A percentile compares a stretch with the other conserved stretches of the same genome.
Conservation (phyloP, 2,329 filamentous ascomycete genomes). For the Paecilomyces niveus region DNA sequence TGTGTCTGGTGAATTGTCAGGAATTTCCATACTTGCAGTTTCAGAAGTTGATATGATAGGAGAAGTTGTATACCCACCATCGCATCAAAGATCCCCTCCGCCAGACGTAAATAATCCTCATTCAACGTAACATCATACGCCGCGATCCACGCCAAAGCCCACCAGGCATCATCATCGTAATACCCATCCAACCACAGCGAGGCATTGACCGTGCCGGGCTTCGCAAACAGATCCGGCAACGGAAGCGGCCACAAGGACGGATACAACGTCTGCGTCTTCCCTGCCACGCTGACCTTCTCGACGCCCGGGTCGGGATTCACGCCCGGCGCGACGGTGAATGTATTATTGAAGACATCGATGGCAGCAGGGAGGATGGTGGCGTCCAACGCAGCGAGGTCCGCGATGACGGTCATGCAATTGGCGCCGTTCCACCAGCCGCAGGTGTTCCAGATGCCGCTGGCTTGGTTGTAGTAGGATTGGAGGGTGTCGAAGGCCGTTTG, state of each 20-base stretch:
- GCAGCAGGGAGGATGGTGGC: constrained; percentile 26
- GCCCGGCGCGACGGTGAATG: constrained; percentile 21
- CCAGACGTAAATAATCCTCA: constrained; percentile 38
- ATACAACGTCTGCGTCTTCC: neutral
- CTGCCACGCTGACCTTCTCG: constrained; percentile 6
- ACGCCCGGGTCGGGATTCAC: constrained; percentile 13
- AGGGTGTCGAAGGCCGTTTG: constrained; percentile 36
- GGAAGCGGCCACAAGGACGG: neutral
- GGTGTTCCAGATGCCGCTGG: constrained; percentile 56
- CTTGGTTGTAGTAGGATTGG: constrained; percentile 55
- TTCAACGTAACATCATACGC: constrained; percentile 48
- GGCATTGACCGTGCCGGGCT: constrained; percentile 9
- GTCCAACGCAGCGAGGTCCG: constrained; percentile 43
- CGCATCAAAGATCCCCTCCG: constrained; percentile 43
- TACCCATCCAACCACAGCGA: constrained; percentile 18
- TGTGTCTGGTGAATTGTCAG: constrained; percentile 16
- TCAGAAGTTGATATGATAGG: too few relatives aligned
- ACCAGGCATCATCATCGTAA: constrained; percentile 50
- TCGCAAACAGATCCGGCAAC: neutral
- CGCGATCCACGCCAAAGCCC: constrained; percentile 48
- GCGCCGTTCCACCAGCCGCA: constrained; percentile 69
- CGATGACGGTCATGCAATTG: constrained; percentile 58
- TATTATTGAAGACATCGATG: constrained; percentile 37
- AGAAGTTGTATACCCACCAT: constrained; percentile 23
- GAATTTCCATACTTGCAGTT: too few relatives aligned